Evolutionary conservation across 176 grass and related monocot genomes (phyloP).

Genomic region (Dactylis glomerata): DNA sequence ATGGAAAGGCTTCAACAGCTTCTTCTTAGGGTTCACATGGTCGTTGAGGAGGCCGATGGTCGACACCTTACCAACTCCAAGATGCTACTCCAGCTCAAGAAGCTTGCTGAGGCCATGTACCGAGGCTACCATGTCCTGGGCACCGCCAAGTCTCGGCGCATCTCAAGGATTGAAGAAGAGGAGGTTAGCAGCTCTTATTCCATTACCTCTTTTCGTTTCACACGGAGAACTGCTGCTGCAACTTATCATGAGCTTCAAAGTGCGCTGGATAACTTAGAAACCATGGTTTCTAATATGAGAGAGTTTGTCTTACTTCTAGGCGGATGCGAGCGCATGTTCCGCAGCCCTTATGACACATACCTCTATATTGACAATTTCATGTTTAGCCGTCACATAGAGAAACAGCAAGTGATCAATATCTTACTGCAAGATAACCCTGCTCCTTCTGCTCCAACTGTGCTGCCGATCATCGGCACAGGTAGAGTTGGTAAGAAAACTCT

Average conservation of each 20-base stretch:
- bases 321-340: neutral
- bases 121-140: constrained; percentile 17
- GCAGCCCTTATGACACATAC: neutral
- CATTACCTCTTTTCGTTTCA: neutral
- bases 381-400: neutral
- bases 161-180: neutral
- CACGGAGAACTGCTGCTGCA: too few species aligned
- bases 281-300: neutral
- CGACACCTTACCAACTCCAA: constrained; percentile 29
- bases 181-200: neutral
- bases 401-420: neutral
- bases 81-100: constrained; percentile 25
- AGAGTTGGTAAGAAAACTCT: neutral
- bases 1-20: constrained; percentile 28
- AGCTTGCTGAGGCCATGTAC: constrained; percentile 22
- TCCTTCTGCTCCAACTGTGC: neutral
- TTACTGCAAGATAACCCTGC: neutral
- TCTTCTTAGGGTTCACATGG: constrained; percentile 28
- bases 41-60: constrained; percentile 19
- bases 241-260: neutral
- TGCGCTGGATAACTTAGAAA: neutral
- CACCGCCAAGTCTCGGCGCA: neutral
- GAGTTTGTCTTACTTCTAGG: neutral
- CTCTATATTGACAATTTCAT: neutral
- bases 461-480: neutral